phyloP scores from a whole-genome alignment of 331 rosid species.

The Cucumis variabilis region DNA sequence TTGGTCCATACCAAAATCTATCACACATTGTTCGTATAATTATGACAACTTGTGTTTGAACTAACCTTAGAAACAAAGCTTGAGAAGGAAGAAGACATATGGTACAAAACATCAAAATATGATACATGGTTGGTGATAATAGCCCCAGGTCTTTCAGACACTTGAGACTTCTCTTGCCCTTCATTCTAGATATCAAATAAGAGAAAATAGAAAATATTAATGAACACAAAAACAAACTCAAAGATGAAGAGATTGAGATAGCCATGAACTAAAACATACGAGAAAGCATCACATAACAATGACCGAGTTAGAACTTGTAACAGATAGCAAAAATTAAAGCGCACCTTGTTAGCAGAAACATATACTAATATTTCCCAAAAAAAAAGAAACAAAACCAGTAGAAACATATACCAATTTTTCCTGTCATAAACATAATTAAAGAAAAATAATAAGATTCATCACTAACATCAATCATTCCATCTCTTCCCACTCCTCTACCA shows the following conservation, averaged over 20 bases:
- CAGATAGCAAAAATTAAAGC: slow-evolving; percentile 14
- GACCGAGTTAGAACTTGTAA: background rate
- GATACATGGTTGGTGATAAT: slow-evolving; percentile 91
- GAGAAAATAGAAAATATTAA: background rate
- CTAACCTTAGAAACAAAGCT: slow-evolving; percentile 99
- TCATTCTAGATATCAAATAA: slow-evolving; percentile 44
- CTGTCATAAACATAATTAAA: too few species aligned
- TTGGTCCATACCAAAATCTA: background rate
- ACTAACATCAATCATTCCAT: too few species aligned
- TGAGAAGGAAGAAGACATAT: slow-evolving; percentile 87
- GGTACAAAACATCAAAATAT: slow-evolving; percentile 91
- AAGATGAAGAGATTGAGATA: background rate
- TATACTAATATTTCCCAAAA: too few species aligned
- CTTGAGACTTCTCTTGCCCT: slow-evolving; percentile 47
- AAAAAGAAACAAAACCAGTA: too few species aligned
- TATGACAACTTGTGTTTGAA: background rate
- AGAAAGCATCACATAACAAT: slow-evolving; percentile 14
- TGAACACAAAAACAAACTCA: background rate
- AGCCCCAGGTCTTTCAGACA: slow-evolving; percentile 76
- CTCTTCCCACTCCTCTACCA: too few species aligned
- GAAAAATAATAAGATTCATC: too few species aligned
- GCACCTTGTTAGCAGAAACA: slow-evolving; percentile 58
- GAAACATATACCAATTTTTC: too few species aligned
- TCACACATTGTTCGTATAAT: background rate
- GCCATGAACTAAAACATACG: background rate